phyloP scores from a whole-genome alignment of 805 yeast species.

The Wickerhamomyces mucosus region DNA sequence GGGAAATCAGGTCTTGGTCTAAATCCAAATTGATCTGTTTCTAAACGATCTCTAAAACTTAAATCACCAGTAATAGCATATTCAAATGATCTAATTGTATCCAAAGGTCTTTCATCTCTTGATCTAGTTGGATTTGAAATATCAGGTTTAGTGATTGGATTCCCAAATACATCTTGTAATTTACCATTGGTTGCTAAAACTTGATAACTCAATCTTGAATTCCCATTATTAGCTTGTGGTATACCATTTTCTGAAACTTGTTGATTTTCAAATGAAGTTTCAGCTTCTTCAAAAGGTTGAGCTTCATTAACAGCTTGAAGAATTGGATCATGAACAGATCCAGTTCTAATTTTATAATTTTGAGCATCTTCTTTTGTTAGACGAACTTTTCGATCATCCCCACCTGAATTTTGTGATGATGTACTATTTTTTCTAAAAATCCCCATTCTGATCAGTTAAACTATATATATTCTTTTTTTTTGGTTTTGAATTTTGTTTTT shows the following conservation, averaged over 20 bases:
- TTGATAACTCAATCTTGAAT: constrained; percentile 17
- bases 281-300: constrained; percentile 81
- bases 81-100: constrained; percentile 90
- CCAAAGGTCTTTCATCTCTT: constrained; percentile 94
- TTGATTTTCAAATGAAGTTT: constrained; percentile 18
- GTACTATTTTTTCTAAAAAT: constrained; percentile 31
- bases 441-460: constrained; percentile 38
- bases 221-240: constrained; percentile 22
- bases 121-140: constrained; percentile 87
- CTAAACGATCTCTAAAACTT: constrained; percentile 70
- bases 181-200: constrained; percentile 38
- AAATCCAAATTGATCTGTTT: constrained; percentile 74
- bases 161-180: constrained; percentile 78
- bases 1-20: constrained; percentile 73
- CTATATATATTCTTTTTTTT: too few species aligned
- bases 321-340: constrained; percentile 81
- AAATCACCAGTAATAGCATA: constrained; percentile 89
- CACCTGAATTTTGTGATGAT: constrained; percentile 21
- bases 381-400: constrained; percentile 25
- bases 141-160: constrained; percentile 69
- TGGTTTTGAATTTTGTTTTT: too few species aligned
- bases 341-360: constrained; percentile 54
- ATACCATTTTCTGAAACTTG: constrained; percentile 4
- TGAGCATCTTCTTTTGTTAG: constrained; percentile 42
- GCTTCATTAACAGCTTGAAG: constrained; percentile 88